Evolutionary conservation across 2,329 filamentous ascomycete species (phyloP).

Genomic region (Bimuria novae-zelandiae): DNA sequence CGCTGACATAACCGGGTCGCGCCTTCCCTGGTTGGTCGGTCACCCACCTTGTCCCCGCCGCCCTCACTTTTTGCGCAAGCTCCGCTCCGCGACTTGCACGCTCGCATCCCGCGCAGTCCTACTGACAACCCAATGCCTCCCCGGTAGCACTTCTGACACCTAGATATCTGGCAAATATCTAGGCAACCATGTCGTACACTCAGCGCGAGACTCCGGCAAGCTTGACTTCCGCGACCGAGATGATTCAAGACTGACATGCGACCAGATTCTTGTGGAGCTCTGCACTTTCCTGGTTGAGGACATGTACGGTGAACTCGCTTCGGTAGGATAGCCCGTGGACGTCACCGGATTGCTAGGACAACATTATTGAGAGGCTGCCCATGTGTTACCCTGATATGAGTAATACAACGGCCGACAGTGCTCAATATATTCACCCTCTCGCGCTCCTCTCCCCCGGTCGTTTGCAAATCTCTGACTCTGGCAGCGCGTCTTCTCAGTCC

Average conservation of each 20-base stretch:
- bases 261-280: conserved; percentile 82
- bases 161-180: conserved; percentile 45
- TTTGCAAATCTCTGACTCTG: conserved; percentile 19
- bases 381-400: too few species aligned
- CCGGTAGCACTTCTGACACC: conserved; percentile 32
- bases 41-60: conserved; percentile 7
- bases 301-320: conserved; percentile 86
- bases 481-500: conserved; percentile 81
- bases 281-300: conserved; percentile 88
- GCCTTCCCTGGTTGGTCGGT: conserved; percentile 1
- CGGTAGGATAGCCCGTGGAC: conserved; percentile 63
- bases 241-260: conserved; percentile 47
- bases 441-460: neutral
- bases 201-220: conserved; percentile 46
- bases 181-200: conserved; percentile 41
- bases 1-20: conserved; percentile 16
- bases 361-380: too few species aligned
- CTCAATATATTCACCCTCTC: neutral
- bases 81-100: too few species aligned
- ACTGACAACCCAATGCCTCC: conserved; percentile 34
- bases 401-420: neutral
- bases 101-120: neutral
- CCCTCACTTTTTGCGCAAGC: conserved; percentile 1
- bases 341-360: too few species aligned
- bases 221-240: conserved; percentile 9